Percentiles rank a stretch among this genome's conserved stretches.
These are phyloP conservation scores for Zymoseptoria crescenta DNA, from an alignment of 2,329 filamentous ascomycete species.

Conservation along the genomic window DNA sequence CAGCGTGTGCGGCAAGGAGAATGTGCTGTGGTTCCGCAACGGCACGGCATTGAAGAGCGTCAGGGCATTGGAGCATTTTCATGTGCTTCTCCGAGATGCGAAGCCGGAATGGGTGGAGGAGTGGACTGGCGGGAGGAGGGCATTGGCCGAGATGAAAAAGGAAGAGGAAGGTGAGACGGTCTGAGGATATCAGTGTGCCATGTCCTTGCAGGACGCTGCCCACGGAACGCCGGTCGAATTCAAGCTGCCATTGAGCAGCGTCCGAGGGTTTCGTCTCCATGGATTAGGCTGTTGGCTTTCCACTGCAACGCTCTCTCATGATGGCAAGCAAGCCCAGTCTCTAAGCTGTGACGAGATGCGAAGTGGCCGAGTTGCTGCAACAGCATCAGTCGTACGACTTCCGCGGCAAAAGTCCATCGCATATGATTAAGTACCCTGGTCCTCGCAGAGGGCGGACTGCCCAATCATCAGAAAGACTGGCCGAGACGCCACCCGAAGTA, in stretches of 20 bases:
- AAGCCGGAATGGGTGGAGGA: neutral
- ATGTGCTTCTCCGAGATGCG: slow-evolving; percentile 63
- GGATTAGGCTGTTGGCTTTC: no score
- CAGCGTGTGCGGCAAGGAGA: slow-evolving; percentile 38
- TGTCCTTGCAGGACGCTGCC: no score
- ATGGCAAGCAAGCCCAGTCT: no score
- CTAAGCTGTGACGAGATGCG: no score
- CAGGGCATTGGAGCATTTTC: slow-evolving; percentile 83
- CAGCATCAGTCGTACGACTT: neutral
- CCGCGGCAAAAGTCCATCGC: neutral
- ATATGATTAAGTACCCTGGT: neutral
- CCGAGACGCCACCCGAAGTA: neutral
- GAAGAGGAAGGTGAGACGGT: neutral
- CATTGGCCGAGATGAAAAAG: neutral
- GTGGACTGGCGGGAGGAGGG: neutral
- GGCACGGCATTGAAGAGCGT: slow-evolving; percentile 80
- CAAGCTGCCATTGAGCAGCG: no score
- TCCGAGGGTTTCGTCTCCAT: no score
- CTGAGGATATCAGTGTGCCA: no score
- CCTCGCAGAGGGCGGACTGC: neutral
- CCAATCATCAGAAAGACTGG: neutral
- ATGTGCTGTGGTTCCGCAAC: slow-evolving; percentile 85
- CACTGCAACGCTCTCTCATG: no score
- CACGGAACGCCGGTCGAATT: no score
- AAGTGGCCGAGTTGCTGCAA: no score